phyloP scores from a whole-genome alignment of 371 early-diverging fungal genomes.

The Mortierella sp. region DNA sequence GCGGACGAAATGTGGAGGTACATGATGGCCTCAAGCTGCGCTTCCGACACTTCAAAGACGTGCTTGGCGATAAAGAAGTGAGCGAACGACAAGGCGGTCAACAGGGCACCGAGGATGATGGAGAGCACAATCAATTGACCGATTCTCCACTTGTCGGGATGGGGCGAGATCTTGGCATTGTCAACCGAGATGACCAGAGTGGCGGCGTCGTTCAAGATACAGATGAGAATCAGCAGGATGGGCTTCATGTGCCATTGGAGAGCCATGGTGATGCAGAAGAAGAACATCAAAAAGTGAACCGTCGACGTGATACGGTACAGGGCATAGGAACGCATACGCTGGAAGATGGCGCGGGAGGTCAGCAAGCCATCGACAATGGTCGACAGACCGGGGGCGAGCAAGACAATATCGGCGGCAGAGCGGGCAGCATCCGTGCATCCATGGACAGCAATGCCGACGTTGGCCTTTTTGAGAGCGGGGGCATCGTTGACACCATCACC shows the following conservation, averaged over 20 bases:
- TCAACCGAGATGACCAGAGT: slow-evolving; percentile 89
- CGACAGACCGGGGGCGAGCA: slow-evolving; percentile 85
- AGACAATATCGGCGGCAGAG: slow-evolving; percentile 91
- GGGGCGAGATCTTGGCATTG: slow-evolving; percentile 82
- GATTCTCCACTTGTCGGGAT: slow-evolving; percentile 90
- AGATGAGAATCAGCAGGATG: slow-evolving; percentile 81
- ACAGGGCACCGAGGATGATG: slow-evolving; percentile 71
- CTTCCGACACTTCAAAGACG: slow-evolving; percentile 18
- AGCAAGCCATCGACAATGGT: slow-evolving; percentile 88
- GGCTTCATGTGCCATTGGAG: slow-evolving; percentile 78
- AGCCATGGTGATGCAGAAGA: slow-evolving; percentile 82
- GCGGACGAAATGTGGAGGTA: slow-evolving; percentile 89
- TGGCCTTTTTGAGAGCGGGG: slow-evolving; percentile 87
- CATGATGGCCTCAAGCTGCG: slow-evolving; percentile 77
- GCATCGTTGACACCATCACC: slow-evolving; percentile 95
- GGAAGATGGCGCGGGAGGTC: slow-evolving; percentile 89
- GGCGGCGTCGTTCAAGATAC: slow-evolving; percentile 87
- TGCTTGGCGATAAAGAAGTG: slow-evolving; percentile 71
- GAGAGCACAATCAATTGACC: slow-evolving; percentile 85
- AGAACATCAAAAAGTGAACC: slow-evolving; percentile 89
- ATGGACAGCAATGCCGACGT: slow-evolving; percentile 82
- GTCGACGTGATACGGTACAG: slow-evolving; percentile 92
- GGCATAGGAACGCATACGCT: slow-evolving; percentile 90
- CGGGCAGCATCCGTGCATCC: slow-evolving; percentile 94
- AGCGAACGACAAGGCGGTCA: slow-evolving; percentile 79